A percentile compares a stretch with the other conserved stretches of the same genome.
phyloP scores from a whole-genome alignment of 2,329 filamentous ascomycete genomes.

The Diatrype stigma region DNA sequence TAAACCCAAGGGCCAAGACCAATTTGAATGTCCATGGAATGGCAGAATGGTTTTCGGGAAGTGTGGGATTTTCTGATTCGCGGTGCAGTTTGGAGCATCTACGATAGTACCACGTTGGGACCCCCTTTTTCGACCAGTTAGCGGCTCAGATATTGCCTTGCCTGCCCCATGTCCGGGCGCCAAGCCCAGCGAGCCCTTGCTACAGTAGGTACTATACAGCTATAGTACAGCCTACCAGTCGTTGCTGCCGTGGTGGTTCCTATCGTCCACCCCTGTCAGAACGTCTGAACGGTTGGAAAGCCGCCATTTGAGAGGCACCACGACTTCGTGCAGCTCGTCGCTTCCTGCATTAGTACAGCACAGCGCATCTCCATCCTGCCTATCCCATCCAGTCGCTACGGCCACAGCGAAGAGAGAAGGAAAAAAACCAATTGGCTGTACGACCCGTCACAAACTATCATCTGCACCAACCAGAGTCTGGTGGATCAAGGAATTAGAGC shows the following conservation, averaged over 20 bases:
- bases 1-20: no score
- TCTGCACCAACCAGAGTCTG: background rate
- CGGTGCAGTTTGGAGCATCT: background rate
- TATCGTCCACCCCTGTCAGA: background rate
- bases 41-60: background rate
- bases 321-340: constrained; percentile 21
- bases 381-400: background rate
- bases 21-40: background rate
- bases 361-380: background rate
- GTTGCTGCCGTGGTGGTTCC: no score
- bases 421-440: background rate
- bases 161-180: background rate
- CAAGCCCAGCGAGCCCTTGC: no score
- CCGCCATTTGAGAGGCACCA: constrained; percentile 23
- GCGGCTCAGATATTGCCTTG: background rate
- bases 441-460: background rate
- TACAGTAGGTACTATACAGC: no score
- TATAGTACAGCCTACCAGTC: no score
- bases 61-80: background rate
- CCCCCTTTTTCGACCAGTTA: background rate
- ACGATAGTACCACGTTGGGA: background rate
- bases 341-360: constrained; percentile 4
- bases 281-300: constrained; percentile 1
- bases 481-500: background rate
- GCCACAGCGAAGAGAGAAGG: background rate